Conservation (phyloP, 305 asterid species). For the Fraxinus platypoda region DNA sequence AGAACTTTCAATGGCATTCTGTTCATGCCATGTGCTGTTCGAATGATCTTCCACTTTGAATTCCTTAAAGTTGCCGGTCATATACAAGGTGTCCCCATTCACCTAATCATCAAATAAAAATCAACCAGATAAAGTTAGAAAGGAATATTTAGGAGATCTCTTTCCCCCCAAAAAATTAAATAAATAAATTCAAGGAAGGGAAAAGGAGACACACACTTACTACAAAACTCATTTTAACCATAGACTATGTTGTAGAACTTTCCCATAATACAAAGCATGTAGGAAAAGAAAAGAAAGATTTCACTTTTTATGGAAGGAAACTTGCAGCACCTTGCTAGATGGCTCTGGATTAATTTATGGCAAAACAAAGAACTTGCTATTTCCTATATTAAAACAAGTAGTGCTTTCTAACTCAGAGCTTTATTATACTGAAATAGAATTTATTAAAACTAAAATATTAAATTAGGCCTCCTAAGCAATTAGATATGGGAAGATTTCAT, state of each 20-base stretch:
- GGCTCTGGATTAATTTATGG: not conserved
- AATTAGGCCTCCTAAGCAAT: not conserved
- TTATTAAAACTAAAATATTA: not conserved
- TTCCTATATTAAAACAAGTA: not conserved
- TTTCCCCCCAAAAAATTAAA: not conserved
- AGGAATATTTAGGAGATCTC: not conserved
- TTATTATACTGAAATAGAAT: not conserved
- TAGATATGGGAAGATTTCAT: not conserved
- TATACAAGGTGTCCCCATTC: slow-evolving; percentile 80
- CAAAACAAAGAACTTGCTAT: not conserved
- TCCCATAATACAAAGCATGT: not conserved
- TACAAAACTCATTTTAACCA: not conserved
- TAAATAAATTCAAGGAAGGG: not conserved
- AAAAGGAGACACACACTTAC: not conserved
- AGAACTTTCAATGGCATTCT: slow-evolving; percentile 64
- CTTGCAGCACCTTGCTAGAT: not conserved
- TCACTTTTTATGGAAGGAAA: not conserved
- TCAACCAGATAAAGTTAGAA: slow-evolving; percentile 13
- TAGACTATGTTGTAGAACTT: not conserved
- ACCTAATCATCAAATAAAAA: slow-evolving; percentile 49
- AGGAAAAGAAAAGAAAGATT: not conserved
- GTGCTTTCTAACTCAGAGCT: not conserved
- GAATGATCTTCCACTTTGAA: slow-evolving; percentile 72
- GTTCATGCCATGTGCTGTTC: slow-evolving; percentile 75
- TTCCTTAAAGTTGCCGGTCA: slow-evolving; percentile 80